These are phyloP conservation scores for Sonneratia alba DNA, from an alignment of 345 rosid species.

Conservation along the genomic window DNA sequence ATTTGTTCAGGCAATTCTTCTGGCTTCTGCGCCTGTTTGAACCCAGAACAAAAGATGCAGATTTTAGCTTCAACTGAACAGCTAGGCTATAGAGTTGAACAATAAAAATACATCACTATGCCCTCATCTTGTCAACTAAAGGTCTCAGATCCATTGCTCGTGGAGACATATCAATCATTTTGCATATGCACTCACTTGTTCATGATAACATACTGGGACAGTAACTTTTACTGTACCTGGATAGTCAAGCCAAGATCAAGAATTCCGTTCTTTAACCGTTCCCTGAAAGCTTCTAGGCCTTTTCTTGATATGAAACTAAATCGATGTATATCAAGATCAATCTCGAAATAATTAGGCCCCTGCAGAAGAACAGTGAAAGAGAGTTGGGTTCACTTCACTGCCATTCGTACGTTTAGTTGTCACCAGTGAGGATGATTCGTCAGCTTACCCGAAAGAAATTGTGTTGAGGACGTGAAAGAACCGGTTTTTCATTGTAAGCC, in stretches of 20 bases:
- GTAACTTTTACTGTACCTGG: constrained; percentile 37
- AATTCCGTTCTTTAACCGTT: constrained; percentile 45
- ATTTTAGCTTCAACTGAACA: background rate
- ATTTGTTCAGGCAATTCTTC: constrained; percentile 84
- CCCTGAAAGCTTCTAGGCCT: constrained; percentile 76
- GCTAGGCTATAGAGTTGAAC: too few species aligned
- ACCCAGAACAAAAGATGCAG: background rate
- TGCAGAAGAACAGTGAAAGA: constrained; percentile 1
- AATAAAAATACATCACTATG: too few species aligned
- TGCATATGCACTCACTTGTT: background rate
- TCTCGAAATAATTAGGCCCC: constrained; percentile 79
- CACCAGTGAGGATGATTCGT: too few species aligned
- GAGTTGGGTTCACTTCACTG: too few species aligned
- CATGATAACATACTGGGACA: too few species aligned
- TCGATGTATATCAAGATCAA: constrained; percentile 72
- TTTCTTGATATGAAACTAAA: constrained; percentile 84
- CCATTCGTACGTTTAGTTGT: too few species aligned
- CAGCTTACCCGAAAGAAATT: constrained; percentile 28
- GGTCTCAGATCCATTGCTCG: background rate
- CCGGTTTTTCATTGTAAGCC: constrained; percentile 55
- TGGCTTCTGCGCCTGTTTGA: constrained; percentile 61
- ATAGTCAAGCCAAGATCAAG: constrained; percentile 72
- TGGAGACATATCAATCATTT: background rate
- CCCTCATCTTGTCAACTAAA: too few species aligned
- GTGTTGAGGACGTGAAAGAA: constrained; percentile 83